phyloP scores from a whole-genome alignment of 2,329 filamentous ascomycete genomes.

The Pestalotiopsis sp. region DNA sequence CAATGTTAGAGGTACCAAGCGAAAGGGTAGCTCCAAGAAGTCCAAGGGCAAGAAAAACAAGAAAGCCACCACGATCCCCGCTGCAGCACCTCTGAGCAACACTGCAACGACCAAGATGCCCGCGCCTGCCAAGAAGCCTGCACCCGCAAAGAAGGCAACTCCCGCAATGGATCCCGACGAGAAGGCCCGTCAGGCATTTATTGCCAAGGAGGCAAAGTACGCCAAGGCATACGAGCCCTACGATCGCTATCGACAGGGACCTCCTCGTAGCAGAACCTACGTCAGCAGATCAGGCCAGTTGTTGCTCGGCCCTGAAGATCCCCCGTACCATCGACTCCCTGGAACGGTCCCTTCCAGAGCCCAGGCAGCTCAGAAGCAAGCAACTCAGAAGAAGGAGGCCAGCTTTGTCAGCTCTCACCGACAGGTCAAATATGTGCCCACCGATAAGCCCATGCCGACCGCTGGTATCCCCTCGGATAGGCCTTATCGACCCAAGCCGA shows the following conservation, averaged over 20 bases:
- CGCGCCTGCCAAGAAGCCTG: background rate
- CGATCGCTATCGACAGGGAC: background rate
- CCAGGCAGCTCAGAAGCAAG: conserved; percentile 5
- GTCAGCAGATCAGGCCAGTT: background rate
- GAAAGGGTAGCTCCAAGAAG: background rate
- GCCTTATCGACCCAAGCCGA: conserved; percentile 16
- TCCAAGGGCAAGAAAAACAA: too few species aligned
- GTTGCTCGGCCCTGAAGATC: background rate
- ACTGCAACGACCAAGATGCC: background rate
- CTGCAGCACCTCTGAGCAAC: background rate
- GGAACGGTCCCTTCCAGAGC: conserved; percentile 15
- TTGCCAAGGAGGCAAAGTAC: conserved; percentile 3
- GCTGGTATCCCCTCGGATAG: conserved; percentile 23
- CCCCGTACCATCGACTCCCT: background rate
- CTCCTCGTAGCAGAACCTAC: background rate
- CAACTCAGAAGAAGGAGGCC: conserved; percentile 9
- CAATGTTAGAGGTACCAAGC: background rate
- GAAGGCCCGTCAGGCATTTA: background rate
- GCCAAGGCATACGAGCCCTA: background rate
- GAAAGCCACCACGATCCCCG: background rate
- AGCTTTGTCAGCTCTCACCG: background rate
- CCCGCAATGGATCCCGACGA: background rate
- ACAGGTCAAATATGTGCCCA: conserved; percentile 16
- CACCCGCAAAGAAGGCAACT: background rate
- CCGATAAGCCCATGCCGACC: conserved; percentile 8